Evolutionary conservation across 176 grass and related monocot genomes (phyloP).

Genomic region (Dendrocalamus sinicus): DNA sequence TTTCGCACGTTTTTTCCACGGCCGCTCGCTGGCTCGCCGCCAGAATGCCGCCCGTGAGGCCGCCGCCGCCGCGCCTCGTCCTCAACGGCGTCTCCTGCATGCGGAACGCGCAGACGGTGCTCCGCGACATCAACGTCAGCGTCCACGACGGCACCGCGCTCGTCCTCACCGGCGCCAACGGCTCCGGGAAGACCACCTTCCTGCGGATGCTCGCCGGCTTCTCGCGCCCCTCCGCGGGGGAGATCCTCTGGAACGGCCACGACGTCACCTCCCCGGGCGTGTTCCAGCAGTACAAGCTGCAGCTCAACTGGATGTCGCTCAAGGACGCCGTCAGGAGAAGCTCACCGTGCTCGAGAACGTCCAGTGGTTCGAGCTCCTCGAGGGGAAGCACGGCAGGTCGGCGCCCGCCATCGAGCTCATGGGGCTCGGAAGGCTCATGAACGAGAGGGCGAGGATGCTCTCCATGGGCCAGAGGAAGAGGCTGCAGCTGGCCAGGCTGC

Average conservation of each 20-base stretch:
- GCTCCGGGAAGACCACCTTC: constrained; percentile 90
- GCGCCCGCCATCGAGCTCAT: constrained; percentile 75
- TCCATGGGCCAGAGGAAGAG: constrained; percentile 97
- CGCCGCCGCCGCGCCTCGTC: constrained; percentile 72
- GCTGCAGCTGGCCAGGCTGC: constrained; percentile 73
- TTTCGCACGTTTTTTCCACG: neutral
- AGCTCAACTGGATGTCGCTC: constrained; percentile 92
- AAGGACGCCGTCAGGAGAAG: constrained; percentile 84
- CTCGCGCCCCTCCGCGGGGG: constrained; percentile 79
- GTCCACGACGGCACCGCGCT: constrained; percentile 86
- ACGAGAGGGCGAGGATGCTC: constrained; percentile 92
- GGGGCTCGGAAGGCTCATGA: constrained; percentile 87
- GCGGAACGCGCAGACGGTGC: constrained; percentile 86
- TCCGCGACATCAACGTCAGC: constrained; percentile 82
- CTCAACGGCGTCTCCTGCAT: constrained; percentile 88
- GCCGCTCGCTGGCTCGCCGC: neutral
- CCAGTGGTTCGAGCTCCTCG: constrained; percentile 96
- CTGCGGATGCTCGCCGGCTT: constrained; percentile 93
- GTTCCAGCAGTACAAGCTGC: constrained; percentile 96
- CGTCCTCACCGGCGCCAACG: constrained; percentile 85
- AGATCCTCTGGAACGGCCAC: constrained; percentile 91
- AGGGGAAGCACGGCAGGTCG: constrained; percentile 74
- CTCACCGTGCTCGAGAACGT: constrained; percentile 91
- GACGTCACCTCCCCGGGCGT: constrained; percentile 73
- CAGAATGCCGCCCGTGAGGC: constrained; percentile 59